Evolutionary conservation across 768 basidiomycete species (phyloP), one percentile per base, ranked within the genome.

Genomic region (Lactarius deliciosus): DNA sequence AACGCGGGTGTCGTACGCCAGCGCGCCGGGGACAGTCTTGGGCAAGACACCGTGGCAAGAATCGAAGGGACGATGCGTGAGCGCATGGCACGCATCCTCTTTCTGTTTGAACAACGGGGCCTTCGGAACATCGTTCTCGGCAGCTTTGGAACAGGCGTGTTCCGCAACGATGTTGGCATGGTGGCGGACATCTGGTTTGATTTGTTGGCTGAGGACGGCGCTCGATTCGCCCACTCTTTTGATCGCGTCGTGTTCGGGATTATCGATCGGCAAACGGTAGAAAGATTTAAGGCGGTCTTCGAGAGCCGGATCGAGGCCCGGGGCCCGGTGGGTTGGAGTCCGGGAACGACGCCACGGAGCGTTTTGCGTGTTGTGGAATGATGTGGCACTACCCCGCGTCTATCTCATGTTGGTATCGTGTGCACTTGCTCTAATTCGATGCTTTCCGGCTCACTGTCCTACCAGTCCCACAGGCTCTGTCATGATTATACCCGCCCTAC

Each of bases 121-220:
- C 82, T 81, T 20, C 80, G 77, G 72, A 80, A 85, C 70, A 68
- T 92, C 57, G 85, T 92, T 0, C 76, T 92, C 34, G 90, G 91
- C 38, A 86, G 86, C 70, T 92, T 89, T 74, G 90, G 90, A 15
- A 91, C 91, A 1, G 90, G 91, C 3, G 90, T 88, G 3, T 92
- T 91, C 76, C 79, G 79, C 63, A 92, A 92, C 75, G 77, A 81
- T 40, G 82, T 90, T 28, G 73, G 76, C 50, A 77, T 81, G 60
- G 81, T 92, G 18, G 89, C 87, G 6, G 76, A 74, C 40, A 80
- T 87, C 54, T 92, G 90, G 86, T 83, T 80, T 55, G 85, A 90
- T 61, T 75, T 90, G 34, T 75, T 92, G 54, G 76, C 76, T 3
- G 76, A 73, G 2, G 76, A 80, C 6, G 79, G 77, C 1, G 83